Evolutionary conservation across 2,329 filamentous ascomycete species (phyloP).

Genomic region (Xylaria sp.): DNA sequence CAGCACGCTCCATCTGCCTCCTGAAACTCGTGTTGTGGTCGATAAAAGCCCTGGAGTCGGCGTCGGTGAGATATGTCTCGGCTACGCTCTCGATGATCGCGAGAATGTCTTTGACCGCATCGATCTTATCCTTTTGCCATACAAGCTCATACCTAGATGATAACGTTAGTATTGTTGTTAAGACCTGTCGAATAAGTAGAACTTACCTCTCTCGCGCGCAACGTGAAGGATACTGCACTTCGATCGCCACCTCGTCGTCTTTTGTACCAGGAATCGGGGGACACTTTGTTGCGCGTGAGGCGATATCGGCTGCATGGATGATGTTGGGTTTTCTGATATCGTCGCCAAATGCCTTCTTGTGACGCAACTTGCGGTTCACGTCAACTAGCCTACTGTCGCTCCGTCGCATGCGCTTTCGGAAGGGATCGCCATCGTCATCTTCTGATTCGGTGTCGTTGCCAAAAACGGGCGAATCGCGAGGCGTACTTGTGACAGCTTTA

Average conservation of each 20-base stretch:
- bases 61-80: constrained; percentile 80
- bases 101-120: constrained; percentile 79
- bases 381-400: constrained; percentile 58
- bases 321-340: constrained; percentile 58
- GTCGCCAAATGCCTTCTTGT: constrained; percentile 59
- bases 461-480: constrained; percentile 59
- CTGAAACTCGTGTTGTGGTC: constrained; percentile 79
- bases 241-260: constrained; percentile 67
- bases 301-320: constrained; percentile 69
- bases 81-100: constrained; percentile 75
- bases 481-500: constrained; percentile 54
- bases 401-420: constrained; percentile 62
- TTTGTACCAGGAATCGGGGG: constrained; percentile 61
- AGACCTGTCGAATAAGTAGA: constrained; percentile 22
- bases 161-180: constrained; percentile 29
- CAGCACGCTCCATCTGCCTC: constrained; percentile 80
- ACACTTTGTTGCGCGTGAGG: constrained; percentile 62
- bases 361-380: constrained; percentile 59
- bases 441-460: constrained; percentile 62
- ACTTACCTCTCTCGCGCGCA: constrained; percentile 73
- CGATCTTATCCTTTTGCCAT: constrained; percentile 80
- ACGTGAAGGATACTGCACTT: constrained; percentile 86
- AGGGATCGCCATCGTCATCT: constrained; percentile 63
- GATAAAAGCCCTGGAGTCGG: constrained; percentile 74
- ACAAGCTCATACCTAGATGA: constrained; percentile 75